Conservation (phyloP, 78 protist genomes). For the Tieghemostelium lacteum region DNA sequence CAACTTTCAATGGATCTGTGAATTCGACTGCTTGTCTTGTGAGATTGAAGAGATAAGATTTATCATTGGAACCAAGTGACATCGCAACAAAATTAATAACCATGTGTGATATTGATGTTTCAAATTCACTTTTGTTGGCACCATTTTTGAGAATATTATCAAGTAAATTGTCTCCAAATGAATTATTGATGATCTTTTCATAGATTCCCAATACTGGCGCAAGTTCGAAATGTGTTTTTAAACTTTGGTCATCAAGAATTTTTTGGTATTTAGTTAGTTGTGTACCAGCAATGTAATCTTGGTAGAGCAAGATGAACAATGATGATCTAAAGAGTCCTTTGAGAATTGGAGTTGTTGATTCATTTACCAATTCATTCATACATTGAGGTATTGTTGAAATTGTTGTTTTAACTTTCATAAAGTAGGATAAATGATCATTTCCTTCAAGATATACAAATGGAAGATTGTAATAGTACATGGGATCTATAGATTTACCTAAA, state of each 20-base stretch:
- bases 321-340: conserved; percentile 36
- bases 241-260: not conserved
- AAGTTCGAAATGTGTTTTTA: not conserved
- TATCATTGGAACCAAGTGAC: conserved; percentile 7
- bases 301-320: conserved; percentile 21
- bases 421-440: not conserved
- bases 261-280: not conserved
- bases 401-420: too few relatives aligned
- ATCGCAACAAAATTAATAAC: conserved; percentile 28
- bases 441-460: not conserved
- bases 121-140: not conserved
- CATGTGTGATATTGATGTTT: not conserved
- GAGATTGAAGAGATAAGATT: conserved; percentile 23
- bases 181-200: too few relatives aligned
- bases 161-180: not conserved
- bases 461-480: not conserved
- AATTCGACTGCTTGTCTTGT: not conserved
- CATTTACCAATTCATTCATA: not conserved
- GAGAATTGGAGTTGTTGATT: not conserved
- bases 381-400: not conserved
- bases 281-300: conserved; percentile 8
- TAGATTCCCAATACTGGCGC: not conserved
- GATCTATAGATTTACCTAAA: not conserved
- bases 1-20: too few relatives aligned
- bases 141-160: not conserved